phyloP scores from a whole-genome alignment of 2,329 filamentous ascomycete species.

The Botryosphaeria dothidea region DNA sequence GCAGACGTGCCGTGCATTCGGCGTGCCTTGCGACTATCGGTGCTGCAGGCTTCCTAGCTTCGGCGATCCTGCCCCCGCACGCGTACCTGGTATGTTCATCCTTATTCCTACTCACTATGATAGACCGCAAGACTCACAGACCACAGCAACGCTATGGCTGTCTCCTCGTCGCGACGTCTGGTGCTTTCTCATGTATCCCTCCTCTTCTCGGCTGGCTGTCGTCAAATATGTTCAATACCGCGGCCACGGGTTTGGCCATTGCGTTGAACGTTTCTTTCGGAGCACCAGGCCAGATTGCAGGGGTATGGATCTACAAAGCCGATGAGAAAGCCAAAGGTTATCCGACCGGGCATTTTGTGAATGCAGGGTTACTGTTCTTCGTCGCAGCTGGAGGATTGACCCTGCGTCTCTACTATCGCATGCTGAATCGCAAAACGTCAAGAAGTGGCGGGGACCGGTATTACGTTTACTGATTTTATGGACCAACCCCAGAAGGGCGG shows the following conservation, averaged over 20 bases:
- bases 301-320: constrained; percentile 73
- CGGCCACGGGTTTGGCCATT: constrained; percentile 67
- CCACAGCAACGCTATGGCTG: constrained; percentile 61
- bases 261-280: constrained; percentile 70
- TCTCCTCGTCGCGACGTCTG: constrained; percentile 66
- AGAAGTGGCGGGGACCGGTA: constrained; percentile 12
- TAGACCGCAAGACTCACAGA: neutral
- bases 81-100: constrained; percentile 49
- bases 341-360: constrained; percentile 70
- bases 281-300: constrained; percentile 69
- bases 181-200: constrained; percentile 69
- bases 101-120: neutral
- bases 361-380: constrained; percentile 61
- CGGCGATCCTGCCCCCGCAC: constrained; percentile 62
- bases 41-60: constrained; percentile 60
- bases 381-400: constrained; percentile 57
- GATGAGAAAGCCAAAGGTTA: constrained; percentile 62
- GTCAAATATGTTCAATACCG: constrained; percentile 66
- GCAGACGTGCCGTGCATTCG: constrained; percentile 51
- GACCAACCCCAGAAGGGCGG: neutral
- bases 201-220: constrained; percentile 71
- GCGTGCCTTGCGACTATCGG: constrained; percentile 53
- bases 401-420: constrained; percentile 59
- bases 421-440: constrained; percentile 39
- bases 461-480: constrained; percentile 17